Base-by-base conservation (phyloP, 2,329 filamentous ascomycete species). In the Botrytis cinerea region DNA sequence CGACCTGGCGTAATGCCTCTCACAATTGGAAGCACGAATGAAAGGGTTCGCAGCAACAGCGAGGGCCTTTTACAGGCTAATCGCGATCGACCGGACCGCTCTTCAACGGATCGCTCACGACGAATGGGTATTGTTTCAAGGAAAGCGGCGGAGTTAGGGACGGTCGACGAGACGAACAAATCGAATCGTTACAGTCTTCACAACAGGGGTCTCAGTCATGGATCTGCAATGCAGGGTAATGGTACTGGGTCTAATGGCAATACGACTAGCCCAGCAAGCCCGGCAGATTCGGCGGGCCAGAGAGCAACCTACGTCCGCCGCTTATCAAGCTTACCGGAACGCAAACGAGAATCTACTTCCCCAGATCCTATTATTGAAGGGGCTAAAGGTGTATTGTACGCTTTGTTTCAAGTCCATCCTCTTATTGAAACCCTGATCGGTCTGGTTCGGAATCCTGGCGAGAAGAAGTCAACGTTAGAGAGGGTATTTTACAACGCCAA, bases 1-100 rank as follows among this genome's bases (percentile, higher is more conserved):
- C 87, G 91, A 73, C 93, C 94, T 1, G 89, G 90, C 2, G 87
- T 94, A n/a, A 90, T 93, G 82, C 93, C 88, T n/a, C 81, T 88
- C 46, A 81, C 91, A 4, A 90, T 93, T 72, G 90, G 89, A 28
- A 95, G 87, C 76, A 85, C 88, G 43, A 92, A 90, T 76, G 92
- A 94, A 80, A 87, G 91, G 16, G 78, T 89, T 20, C 87, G 90
- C 60, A 91, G 89, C 78, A 91, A 91, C 74, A 91, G 89, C 57
- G 90, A 92, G 79, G 88, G 86, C 1, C 80, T 89, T 5, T 78
- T 90, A 43, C 86, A 88, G 73, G 82, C 83, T 16, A 80, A 82
- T 14, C 82, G 84, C 45, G 80, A 83, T 40, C 78, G 80, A 45
- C 51, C 70, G 14, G 72, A 73, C 28, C 72, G 72, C 48, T 45